phyloP scores from a whole-genome alignment of 2,329 filamentous ascomycete species.

The Hymenoscyphus linearis region DNA sequence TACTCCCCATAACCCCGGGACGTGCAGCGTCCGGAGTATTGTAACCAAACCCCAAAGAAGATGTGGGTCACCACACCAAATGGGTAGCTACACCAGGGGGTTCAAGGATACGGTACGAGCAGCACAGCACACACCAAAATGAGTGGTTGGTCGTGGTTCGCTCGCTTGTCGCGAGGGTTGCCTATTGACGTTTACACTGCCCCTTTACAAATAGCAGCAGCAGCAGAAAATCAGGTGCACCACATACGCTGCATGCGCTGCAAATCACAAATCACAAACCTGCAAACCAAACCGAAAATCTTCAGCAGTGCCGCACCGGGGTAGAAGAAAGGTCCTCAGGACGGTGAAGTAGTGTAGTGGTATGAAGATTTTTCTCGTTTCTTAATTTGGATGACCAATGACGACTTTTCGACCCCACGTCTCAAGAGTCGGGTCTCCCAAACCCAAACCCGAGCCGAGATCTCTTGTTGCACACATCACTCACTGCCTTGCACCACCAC shows the following conservation, averaged over 20 bases:
- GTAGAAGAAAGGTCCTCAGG: not conserved
- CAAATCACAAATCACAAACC: not conserved
- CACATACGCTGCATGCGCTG: not conserved
- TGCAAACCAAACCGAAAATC: not conserved
- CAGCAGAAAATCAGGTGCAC: no score
- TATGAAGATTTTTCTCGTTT: not conserved
- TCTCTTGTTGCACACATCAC: not conserved
- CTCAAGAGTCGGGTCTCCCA: not conserved
- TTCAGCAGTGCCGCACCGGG: not conserved
- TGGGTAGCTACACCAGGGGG: no score
- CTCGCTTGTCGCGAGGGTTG: no score
- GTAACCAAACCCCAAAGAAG: no score
- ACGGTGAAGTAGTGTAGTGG: not conserved
- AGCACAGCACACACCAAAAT: no score
- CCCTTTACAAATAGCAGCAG: no score
- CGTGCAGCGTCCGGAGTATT: no score
- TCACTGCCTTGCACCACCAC: not conserved
- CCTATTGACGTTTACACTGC: no score
- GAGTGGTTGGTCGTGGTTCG: no score
- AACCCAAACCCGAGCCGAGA: not conserved
- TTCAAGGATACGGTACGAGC: no score
- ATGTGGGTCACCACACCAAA: no score
- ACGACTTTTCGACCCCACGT: not conserved
- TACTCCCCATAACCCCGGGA: no score
- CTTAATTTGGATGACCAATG: not conserved